phyloP scores from a whole-genome alignment of 345 rosid species.

The Salix viminalis region DNA sequence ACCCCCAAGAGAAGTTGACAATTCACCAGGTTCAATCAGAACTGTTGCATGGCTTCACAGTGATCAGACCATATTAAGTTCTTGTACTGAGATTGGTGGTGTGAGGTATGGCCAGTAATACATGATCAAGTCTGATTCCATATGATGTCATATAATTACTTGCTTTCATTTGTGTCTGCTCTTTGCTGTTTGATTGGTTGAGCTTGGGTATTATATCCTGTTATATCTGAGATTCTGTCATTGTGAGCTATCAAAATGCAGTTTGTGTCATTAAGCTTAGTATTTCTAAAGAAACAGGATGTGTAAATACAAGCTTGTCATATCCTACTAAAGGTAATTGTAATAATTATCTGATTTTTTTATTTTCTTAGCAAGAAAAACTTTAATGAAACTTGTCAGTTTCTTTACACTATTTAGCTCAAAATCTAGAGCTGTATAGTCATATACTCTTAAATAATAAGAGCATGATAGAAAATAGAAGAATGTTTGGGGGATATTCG shows the following conservation, averaged over 20 bases:
- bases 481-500: background rate
- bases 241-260: background rate
- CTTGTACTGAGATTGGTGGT: conserved; percentile 83
- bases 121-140: background rate
- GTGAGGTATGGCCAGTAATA: conserved; percentile 55
- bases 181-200: background rate
- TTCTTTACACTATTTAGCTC: background rate
- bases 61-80: conserved; percentile 89
- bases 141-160: background rate
- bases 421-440: background rate
- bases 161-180: background rate
- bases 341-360: background rate
- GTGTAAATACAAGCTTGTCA: background rate
- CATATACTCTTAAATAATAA: background rate
- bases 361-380: background rate
- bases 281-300: background rate
- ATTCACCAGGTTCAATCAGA: conserved; percentile 84
- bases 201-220: background rate
- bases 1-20: conserved; percentile 80
- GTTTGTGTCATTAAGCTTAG: background rate
- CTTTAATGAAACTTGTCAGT: background rate
- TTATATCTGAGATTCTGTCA: conserved; percentile 1
- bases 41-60: conserved; percentile 94
- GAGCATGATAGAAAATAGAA: background rate
- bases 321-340: background rate